phyloP scores from a whole-genome alignment of 164 flowering plant genomes.

The Vitis labrusca region DNA sequence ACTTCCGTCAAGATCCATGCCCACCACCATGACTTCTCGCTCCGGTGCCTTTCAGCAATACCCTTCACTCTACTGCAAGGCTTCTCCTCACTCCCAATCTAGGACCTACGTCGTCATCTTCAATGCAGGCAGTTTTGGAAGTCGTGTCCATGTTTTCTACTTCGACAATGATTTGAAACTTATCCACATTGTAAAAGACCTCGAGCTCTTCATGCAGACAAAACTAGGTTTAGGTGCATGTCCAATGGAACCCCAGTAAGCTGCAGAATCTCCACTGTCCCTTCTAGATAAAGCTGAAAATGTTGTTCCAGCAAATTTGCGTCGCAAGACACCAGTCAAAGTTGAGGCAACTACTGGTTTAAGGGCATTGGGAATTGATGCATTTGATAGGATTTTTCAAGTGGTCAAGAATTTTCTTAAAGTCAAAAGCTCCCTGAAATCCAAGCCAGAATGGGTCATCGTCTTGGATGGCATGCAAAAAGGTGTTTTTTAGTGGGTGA shows the following conservation, averaged over 20 bases:
- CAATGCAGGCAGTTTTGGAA: no score
- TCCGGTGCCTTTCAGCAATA: no score
- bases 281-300: slow-evolving; percentile 65
- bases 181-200: slow-evolving; percentile 71
- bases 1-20: slow-evolving; percentile 42
- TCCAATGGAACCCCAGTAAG: slow-evolving; percentile 56
- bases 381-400: slow-evolving; percentile 83
- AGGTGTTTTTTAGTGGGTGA: no score
- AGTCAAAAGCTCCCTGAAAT: slow-evolving; percentile 43
- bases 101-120: no score
- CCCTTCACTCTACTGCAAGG: no score
- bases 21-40: slow-evolving; percentile 16
- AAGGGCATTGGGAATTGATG: slow-evolving; percentile 69
- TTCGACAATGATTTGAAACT: slow-evolving; percentile 75
- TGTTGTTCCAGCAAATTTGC: slow-evolving; percentile 66
- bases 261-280: slow-evolving; percentile 60
- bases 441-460: no score
- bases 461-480: no score
- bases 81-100: no score
- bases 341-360: slow-evolving; percentile 99
- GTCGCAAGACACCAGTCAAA: slow-evolving; percentile 68
- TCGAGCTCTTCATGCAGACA: slow-evolving; percentile 57
- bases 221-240: slow-evolving; percentile 56
- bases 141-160: slow-evolving; percentile 57
- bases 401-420: slow-evolving; percentile 83